Evolutionary conservation across 805 yeast genomes (phyloP).

Genomic region (Saturnispora kantuleensis): DNA sequence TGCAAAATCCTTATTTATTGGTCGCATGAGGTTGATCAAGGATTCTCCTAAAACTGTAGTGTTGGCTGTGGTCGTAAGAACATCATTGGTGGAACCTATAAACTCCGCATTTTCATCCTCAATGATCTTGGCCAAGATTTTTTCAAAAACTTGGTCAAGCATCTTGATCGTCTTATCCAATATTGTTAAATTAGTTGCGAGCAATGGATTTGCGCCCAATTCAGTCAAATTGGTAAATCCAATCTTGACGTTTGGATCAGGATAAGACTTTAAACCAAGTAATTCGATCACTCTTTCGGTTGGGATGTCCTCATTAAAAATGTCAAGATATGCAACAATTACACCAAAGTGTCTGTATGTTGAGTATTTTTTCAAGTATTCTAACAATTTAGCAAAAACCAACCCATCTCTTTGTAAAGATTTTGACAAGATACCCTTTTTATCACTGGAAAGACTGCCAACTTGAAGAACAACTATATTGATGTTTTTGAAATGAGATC

Average conservation of each 20-base stretch:
- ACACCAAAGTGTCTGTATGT: conserved; percentile 6
- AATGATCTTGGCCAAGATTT: neutral
- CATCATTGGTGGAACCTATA: neutral
- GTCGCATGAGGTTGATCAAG: conserved; percentile 4
- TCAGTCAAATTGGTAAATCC: conserved; percentile 9
- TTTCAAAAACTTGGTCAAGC: conserved; percentile 3
- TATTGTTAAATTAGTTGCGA: neutral
- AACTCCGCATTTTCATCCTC: neutral
- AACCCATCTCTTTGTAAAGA: conserved; percentile 8
- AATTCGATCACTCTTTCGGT: conserved; percentile 4
- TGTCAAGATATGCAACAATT: conserved; percentile 10
- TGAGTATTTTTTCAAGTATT: conserved; percentile 6
- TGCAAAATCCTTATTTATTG: neutral
- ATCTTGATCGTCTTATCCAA: neutral
- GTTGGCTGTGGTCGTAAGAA: neutral
- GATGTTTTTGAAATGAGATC: conserved; percentile 30
- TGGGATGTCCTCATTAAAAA: conserved; percentile 1
- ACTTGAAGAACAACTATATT: conserved; percentile 42
- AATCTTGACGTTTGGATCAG: neutral
- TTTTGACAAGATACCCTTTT: neutral
- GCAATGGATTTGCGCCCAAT: neutral
- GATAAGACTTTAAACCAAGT: conserved; percentile 1
- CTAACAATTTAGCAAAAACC: conserved; percentile 8
- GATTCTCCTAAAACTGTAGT: conserved; percentile 3
- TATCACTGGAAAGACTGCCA: conserved; percentile 28